Conservation (phyloP, 2,329 filamentous ascomycete genomes). For the Alternaria alternata region DNA sequence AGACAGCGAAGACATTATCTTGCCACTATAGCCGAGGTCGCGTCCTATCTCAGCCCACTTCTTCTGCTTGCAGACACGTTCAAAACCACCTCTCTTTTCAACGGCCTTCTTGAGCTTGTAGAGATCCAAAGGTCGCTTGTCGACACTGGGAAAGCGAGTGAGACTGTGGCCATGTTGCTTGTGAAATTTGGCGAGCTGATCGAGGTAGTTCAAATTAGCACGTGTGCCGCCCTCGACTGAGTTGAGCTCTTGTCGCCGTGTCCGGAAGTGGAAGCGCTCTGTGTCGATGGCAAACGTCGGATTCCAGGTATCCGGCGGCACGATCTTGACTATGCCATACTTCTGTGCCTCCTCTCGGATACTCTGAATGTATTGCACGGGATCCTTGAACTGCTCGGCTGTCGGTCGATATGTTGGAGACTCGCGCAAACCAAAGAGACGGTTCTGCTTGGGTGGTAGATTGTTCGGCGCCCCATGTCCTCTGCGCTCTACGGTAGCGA, state of each 20-base stretch:
- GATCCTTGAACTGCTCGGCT: slow-evolving; percentile 93
- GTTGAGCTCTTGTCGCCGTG: slow-evolving; percentile 94
- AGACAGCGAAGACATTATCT: slow-evolving; percentile 98
- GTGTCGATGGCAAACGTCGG: slow-evolving; percentile 96
- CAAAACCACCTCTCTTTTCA: slow-evolving; percentile 91
- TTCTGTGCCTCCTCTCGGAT: slow-evolving; percentile 85
- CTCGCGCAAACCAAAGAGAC: slow-evolving; percentile 85
- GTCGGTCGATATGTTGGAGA: slow-evolving; percentile 91
- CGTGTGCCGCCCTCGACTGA: slow-evolving; percentile 97
- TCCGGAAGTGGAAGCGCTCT: slow-evolving; percentile 97
- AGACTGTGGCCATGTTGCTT: slow-evolving; percentile 95
- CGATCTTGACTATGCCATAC: slow-evolving; percentile 94
- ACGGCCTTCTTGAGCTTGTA: slow-evolving; percentile 98
- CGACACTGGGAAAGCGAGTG: slow-evolving; percentile 92
- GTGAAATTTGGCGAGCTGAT: slow-evolving; percentile 94
- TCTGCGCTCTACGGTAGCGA: slow-evolving; percentile 89
- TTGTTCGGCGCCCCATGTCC: slow-evolving; percentile 80
- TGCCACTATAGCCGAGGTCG: slow-evolving; percentile 96
- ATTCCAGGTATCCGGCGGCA: slow-evolving; percentile 93
- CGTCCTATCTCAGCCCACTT: slow-evolving; percentile 99
- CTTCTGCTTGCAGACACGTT: slow-evolving; percentile 95
- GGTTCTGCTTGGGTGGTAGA: slow-evolving; percentile 77
- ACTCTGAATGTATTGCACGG: slow-evolving; percentile 91
- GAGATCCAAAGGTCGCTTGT: slow-evolving; percentile 94
- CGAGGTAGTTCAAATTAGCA: slow-evolving; percentile 94